A percentile compares a stretch with the other conserved stretches of the same genome.
phyloP scores from a whole-genome alignment of 2,329 filamentous ascomycete genomes.

The Talaromyces sp. region DNA sequence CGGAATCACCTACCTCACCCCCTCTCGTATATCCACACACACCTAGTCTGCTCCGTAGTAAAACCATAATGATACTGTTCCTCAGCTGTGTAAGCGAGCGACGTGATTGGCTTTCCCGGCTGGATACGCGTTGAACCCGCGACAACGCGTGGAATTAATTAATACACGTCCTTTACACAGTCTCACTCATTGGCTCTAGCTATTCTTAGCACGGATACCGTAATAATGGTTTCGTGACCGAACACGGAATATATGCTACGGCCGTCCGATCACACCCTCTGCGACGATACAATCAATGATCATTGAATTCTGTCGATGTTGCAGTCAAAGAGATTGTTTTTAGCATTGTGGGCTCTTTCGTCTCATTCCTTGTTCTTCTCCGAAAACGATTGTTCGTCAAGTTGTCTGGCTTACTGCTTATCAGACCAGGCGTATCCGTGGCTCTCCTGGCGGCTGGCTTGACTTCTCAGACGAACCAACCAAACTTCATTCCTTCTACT shows the following conservation, averaged over 20 bases:
- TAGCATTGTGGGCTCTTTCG: background rate
- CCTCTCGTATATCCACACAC: background rate
- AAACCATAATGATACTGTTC: background rate
- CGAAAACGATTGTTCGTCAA: background rate
- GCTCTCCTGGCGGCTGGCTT: conserved; percentile 5
- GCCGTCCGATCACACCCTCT: conserved; percentile 9
- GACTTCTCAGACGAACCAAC: background rate
- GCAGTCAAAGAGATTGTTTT: background rate
- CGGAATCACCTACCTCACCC: background rate
- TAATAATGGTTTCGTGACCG: conserved; percentile 1
- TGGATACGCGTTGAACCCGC: background rate
- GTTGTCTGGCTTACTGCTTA: background rate
- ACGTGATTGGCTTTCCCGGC: background rate
- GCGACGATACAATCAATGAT: conserved; percentile 14
- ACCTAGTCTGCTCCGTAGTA: background rate
- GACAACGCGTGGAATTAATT: conserved; percentile 6
- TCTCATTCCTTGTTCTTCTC: background rate
- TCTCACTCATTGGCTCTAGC: background rate
- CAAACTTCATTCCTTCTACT: background rate
- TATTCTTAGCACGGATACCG: background rate
- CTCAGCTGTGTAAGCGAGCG: background rate
- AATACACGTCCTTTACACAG: background rate
- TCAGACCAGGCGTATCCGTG: background rate
- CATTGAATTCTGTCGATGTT: conserved; percentile 4
- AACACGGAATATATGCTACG: conserved; percentile 11